Conservation (phyloP, 768 basidiomycete species). For the Mycena metata region DNA sequence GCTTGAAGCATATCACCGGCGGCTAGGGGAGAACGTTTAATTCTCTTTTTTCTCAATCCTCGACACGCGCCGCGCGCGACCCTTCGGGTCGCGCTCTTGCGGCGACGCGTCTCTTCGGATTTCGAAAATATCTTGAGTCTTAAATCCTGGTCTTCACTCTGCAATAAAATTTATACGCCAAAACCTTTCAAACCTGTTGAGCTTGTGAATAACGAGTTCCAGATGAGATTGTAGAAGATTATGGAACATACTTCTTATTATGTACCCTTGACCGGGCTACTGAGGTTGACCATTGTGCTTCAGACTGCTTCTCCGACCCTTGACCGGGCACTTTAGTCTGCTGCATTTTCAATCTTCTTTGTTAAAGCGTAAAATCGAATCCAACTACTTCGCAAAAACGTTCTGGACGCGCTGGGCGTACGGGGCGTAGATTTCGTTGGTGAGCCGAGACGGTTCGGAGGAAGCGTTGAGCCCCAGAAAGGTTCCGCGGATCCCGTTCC, state of each 20-base stretch:
- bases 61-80: neutral
- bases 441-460: too few relatives aligned
- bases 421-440: too few relatives aligned
- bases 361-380: too few relatives aligned
- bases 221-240: too few relatives aligned
- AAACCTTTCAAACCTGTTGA: conserved; percentile 1
- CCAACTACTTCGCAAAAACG: too few relatives aligned
- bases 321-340: too few relatives aligned
- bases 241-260: neutral
- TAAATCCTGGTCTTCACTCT: neutral
- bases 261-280: neutral
- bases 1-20: neutral
- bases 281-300: too few relatives aligned
- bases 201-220: conserved; percentile 1
- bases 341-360: too few relatives aligned
- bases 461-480: too few relatives aligned
- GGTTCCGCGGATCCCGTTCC: too few relatives aligned
- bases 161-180: neutral
- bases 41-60: conserved; percentile 26
- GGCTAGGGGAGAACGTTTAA: conserved; percentile 10
- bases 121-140: conserved; percentile 17
- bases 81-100: conserved; percentile 1
- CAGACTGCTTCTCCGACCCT: too few relatives aligned
- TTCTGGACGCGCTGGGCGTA: too few relatives aligned
- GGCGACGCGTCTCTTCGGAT: conserved; percentile 14